A percentile compares a stretch with the other conserved stretches of the same genome.
Evolutionary conservation across 1,284 basidiomycete genomes (phyloP).

Genomic region (Ganoderma sinense): DNA sequence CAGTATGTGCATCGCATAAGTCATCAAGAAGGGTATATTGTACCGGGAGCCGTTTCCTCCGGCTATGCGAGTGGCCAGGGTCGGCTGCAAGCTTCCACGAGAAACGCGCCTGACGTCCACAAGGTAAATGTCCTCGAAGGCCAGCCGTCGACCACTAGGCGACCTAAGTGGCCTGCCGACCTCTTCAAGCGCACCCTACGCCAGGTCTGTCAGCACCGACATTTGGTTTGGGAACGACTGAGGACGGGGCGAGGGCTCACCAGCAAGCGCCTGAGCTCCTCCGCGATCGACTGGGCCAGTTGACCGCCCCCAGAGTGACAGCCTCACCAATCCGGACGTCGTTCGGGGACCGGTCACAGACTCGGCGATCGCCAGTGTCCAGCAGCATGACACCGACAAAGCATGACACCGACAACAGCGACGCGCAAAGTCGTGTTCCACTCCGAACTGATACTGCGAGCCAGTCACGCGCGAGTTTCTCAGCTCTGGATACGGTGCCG

Average conservation of each 20-base stretch:
- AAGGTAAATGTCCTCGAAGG: background rate
- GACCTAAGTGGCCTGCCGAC: background rate
- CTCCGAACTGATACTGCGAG: background rate
- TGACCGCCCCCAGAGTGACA: background rate
- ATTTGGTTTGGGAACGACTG: no score
- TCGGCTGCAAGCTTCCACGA: background rate
- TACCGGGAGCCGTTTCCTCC: background rate
- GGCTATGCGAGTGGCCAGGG: background rate
- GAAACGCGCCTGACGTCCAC: background rate
- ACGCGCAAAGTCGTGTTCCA: background rate
- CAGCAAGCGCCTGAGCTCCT: background rate
- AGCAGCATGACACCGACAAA: background rate
- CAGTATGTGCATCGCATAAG: background rate
- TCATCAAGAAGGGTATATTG: background rate
- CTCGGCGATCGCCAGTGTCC: no score
- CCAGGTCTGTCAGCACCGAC: background rate
- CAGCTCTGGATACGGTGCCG: background rate
- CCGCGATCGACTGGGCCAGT: background rate
- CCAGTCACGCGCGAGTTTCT: background rate
- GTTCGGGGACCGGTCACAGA: background rate
- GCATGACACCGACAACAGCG: background rate
- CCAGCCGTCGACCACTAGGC: background rate
- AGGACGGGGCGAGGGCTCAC: background rate
- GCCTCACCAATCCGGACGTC: background rate
- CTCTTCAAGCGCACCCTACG: background rate